Conservation (phyloP, 306 rosid genomes). For the Prunus armeniaca region DNA sequence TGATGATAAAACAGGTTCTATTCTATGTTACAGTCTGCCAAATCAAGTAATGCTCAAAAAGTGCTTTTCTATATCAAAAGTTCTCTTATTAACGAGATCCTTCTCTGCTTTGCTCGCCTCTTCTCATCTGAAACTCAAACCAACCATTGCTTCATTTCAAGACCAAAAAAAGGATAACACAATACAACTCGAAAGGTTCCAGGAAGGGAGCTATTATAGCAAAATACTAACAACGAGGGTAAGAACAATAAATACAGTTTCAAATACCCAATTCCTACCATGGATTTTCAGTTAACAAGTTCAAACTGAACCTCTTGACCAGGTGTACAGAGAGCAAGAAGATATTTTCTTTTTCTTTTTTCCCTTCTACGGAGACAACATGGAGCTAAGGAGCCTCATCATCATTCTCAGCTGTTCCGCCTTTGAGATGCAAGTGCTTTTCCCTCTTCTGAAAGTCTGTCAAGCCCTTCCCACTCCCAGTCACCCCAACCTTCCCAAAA, state of each 20-base stretch:
- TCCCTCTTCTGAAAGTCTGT: conserved; percentile 96
- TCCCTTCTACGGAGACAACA: not conserved
- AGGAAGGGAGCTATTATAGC: not conserved
- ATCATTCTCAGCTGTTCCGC: conserved; percentile 71
- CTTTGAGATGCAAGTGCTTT: conserved; percentile 95
- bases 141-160: not conserved
- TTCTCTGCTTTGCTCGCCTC: too few species aligned
- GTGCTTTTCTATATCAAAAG: too few species aligned
- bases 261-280: not conserved
- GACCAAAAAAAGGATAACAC: not conserved
- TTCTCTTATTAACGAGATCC: not conserved
- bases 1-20: too few species aligned
- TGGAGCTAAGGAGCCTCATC: conserved; percentile 43
- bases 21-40: too few species aligned
- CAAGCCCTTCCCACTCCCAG: conserved; percentile 98
- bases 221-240: not conserved
- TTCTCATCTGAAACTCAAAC: not conserved
- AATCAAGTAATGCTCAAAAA: too few species aligned
- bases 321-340: not conserved
- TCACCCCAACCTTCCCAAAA: conserved; percentile 92
- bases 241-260: not conserved
- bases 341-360: not conserved
- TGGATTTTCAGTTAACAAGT: not conserved
- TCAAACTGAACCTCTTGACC: not conserved
- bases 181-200: not conserved